Evolutionary conservation across 2,329 filamentous ascomycete species (phyloP).

Genomic region (Exophiala mesophila): DNA sequence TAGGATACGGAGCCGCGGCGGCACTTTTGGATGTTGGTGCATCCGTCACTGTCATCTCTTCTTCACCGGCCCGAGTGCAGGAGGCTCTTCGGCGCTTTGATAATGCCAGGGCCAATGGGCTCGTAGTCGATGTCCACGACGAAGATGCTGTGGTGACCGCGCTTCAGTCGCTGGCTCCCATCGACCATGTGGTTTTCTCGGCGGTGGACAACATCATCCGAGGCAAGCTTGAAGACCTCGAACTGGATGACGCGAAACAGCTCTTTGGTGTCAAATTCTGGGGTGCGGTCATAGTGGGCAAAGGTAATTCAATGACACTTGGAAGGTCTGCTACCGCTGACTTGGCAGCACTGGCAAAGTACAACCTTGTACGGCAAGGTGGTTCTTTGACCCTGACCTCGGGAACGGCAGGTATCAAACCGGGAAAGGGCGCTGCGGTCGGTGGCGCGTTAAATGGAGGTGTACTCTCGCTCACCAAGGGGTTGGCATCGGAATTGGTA

Average conservation of each 20-base stretch:
- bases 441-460: conserved; percentile 47
- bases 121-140: conserved; percentile 18
- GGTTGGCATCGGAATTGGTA: conserved; percentile 55
- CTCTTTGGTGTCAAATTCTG: conserved; percentile 24
- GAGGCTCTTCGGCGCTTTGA: conserved; percentile 43
- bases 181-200: conserved; percentile 56
- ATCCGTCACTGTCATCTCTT: conserved; percentile 54
- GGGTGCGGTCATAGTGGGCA: conserved; percentile 17
- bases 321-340: not conserved
- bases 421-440: conserved; percentile 48
- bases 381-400: conserved; percentile 50
- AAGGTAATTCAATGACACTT: conserved; percentile 7
- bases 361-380: conserved; percentile 19
- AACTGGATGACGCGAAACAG: conserved; percentile 16
- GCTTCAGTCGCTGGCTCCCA: conserved; percentile 22
- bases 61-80: conserved; percentile 46
- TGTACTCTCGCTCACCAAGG: conserved; percentile 49
- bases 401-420: conserved; percentile 49
- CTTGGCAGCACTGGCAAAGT: conserved; percentile 9
- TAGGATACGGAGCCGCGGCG: conserved; percentile 56
- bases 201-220: conserved; percentile 42
- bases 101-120: conserved; percentile 11
- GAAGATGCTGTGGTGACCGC: conserved; percentile 10
- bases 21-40: conserved; percentile 53
- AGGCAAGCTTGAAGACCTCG: conserved; percentile 15